These are phyloP conservation scores for Paraphoma chrysanthemicola DNA, from an alignment of 2,329 filamentous ascomycete genomes.

Conservation along the genomic window DNA sequence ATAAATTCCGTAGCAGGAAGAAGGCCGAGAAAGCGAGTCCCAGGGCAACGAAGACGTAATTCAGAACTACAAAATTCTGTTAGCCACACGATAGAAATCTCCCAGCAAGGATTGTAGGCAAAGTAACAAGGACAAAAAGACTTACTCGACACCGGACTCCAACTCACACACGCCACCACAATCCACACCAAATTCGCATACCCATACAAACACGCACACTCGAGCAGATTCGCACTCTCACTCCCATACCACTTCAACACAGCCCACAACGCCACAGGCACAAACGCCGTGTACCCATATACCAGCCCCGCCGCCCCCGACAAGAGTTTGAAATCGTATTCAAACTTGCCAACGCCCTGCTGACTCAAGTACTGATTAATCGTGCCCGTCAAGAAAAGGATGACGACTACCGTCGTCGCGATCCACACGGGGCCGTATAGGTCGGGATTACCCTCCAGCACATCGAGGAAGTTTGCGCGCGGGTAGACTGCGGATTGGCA, in stretches of 20 bases:
- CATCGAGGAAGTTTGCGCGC: constrained; percentile 92
- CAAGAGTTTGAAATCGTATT: constrained; percentile 88
- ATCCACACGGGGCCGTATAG: constrained; percentile 99
- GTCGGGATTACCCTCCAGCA: constrained; percentile 95
- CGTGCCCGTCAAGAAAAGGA: constrained; percentile 92
- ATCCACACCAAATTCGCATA: constrained; percentile 99
- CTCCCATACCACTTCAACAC: constrained; percentile 94
- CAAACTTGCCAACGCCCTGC: constrained; percentile 73
- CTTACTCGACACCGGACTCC: constrained; percentile 76
- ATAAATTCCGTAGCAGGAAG: constrained; percentile 51
- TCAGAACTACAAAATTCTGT: constrained; percentile 69
- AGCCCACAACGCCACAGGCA: constrained; percentile 85
- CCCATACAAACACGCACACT: constrained; percentile 95
- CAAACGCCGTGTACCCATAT: constrained; percentile 86
- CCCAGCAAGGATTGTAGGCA: background rate
- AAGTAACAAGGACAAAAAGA: constrained; percentile 4
- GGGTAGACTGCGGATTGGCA: constrained; percentile 91
- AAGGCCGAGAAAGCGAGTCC: constrained; percentile 47
- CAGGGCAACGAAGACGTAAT: constrained; percentile 90
- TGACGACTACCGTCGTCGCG: constrained; percentile 94
- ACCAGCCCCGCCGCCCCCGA: constrained; percentile 90
- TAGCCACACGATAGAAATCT: background rate
- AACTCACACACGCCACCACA: constrained; percentile 87
- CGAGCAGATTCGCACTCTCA: constrained; percentile 88
- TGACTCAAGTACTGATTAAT: constrained; percentile 87